Evolutionary conservation across 345 rosid genomes (phyloP).

Genomic region (Ailanthus altissimus): DNA sequence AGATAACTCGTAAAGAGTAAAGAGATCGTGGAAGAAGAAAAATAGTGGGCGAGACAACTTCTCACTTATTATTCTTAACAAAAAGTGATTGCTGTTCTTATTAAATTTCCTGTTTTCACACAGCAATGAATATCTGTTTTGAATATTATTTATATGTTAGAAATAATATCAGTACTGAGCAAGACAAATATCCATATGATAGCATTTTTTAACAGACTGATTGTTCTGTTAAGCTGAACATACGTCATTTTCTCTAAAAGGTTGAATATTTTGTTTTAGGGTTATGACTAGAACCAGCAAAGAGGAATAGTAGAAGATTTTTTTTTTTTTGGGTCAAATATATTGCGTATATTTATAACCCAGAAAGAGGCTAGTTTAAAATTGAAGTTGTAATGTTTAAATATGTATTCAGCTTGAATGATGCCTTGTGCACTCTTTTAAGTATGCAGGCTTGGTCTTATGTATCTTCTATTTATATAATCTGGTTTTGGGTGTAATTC

Average conservation of each 20-base stretch:
- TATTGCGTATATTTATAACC: background rate
- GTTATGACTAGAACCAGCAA: background rate
- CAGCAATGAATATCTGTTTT: background rate
- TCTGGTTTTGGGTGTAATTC: too few relatives aligned
- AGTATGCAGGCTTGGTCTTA: too few relatives aligned
- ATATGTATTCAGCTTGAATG: background rate
- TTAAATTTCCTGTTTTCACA: background rate
- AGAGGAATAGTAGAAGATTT: too few relatives aligned
- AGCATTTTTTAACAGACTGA: background rate
- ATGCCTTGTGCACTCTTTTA: background rate
- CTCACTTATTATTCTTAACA: background rate
- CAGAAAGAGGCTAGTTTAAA: background rate
- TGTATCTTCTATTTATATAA: too few relatives aligned
- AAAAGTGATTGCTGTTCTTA: background rate
- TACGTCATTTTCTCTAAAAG: background rate
- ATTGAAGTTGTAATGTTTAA: background rate
- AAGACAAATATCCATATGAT: background rate
- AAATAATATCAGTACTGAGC: too few relatives aligned
- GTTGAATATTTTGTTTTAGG: background rate
- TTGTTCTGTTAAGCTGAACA: background rate
- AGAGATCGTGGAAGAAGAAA: background rate
- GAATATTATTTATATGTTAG: too few relatives aligned
- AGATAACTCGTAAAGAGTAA: too few relatives aligned
- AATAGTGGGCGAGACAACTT: background rate
- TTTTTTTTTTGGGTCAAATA: background rate